Evolutionary conservation across 768 basidiomycete genomes (phyloP), one percentile per base, ranked within the genome.

Genomic region (Erythrobasidium yunnanense): DNA sequence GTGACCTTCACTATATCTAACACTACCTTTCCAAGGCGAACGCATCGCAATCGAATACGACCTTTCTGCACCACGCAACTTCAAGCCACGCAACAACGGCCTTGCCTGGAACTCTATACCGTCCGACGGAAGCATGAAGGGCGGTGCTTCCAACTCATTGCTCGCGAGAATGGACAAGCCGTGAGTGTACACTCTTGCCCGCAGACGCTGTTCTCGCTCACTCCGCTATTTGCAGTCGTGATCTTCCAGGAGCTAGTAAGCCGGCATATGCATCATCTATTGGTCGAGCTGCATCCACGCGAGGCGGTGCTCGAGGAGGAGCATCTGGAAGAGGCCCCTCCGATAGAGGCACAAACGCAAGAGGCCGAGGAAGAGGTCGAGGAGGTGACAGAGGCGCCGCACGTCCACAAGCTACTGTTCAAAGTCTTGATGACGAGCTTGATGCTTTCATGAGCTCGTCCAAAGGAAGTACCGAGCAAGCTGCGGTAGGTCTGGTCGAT

Each of bases 361-460:
- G 50, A 30, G 54, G 34, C 35, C 53, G 29, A 6, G 30, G 52
- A 22, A n/a, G 67, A 13, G 32, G 57, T 33, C 27, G 65, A 2
- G 23, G 55, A 34, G 42, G 46, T 7, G 34, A 47, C 13, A 53
- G 55, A 6, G 38, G 33, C 60, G 55, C 62, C 42, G 65, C 29
- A 55, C 51, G 25, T 56, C 73, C 0, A 72, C 66, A 65, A n/a
- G n/a, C n/a, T n/a, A 71, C 71, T 47, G 60, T 58, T 7, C 70
- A 68, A 2, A 71, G 72, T 27, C 38, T 73, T 20, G 73, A 73
- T 42, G 51, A 52, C 13, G 73, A 73, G 68, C 55, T 73, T 22
- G 71, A 71, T 38, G 71, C 68, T 13, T 73, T 72, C 58, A 72
- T 73, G n/a, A n/a, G n/a, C n/a, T n/a, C n/a, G 72, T 46, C 55